A percentile compares a stretch with the other conserved stretches of the same genome.
Conservation (phyloP, 331 rosid genomes). For the Arachis monticola region DNA sequence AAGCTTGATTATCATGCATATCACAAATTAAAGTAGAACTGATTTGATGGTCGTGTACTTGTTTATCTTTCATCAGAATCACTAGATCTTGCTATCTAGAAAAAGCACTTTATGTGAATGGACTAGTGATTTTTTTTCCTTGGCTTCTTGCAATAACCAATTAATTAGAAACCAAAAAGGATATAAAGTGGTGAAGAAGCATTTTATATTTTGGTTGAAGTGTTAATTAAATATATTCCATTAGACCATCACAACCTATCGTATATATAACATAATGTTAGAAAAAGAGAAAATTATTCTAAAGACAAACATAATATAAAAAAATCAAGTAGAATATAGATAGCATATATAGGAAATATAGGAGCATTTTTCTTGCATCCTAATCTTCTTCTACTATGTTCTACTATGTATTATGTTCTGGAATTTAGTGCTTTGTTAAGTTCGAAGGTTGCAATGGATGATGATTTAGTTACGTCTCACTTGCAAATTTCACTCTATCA, state of each 20-base stretch:
- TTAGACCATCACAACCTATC: too few species aligned
- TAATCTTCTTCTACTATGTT: neutral
- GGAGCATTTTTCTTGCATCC: neutral
- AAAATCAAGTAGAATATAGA: neutral
- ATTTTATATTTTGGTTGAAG: neutral
- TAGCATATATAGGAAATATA: neutral
- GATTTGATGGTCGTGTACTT: slow-evolving; percentile 4
- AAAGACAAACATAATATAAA: slow-evolving; percentile 1
- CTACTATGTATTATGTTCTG: too few species aligned
- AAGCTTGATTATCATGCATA: neutral
- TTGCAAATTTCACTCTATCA: too few species aligned
- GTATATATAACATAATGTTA: neutral
- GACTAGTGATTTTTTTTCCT: neutral
- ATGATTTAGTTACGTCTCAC: too few species aligned
- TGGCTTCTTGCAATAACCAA: neutral
- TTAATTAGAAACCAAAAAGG: neutral
- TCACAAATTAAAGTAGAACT: neutral
- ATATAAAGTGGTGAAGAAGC: neutral
- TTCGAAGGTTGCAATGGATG: too few species aligned
- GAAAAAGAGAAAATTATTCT: neutral
- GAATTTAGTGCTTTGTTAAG: too few species aligned
- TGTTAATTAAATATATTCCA: neutral
- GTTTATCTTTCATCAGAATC: neutral
- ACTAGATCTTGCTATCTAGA: neutral
- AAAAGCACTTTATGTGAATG: slow-evolving; percentile 22